Evolutionary conservation across 441 rosid species (phyloP).

Genomic region (Manihot esculenta): DNA sequence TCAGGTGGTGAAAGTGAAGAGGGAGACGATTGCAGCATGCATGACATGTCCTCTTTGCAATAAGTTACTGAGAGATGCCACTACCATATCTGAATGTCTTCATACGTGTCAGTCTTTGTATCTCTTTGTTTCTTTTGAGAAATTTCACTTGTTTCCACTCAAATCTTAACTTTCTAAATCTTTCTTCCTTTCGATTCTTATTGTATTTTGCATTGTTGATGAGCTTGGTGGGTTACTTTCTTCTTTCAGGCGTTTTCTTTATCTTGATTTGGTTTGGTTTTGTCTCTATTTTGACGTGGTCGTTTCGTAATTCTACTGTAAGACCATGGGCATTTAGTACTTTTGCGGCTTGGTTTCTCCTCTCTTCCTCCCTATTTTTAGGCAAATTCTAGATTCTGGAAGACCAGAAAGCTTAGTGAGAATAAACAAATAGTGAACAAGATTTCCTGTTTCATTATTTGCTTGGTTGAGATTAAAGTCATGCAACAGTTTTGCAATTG

Average conservation of each 20-base stretch:
- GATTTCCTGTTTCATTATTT: slow-evolving; percentile 10
- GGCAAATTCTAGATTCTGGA: neutral
- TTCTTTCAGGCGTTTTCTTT: slow-evolving; percentile 8
- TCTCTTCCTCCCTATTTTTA: neutral
- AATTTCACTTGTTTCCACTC: neutral
- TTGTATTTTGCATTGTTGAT: slow-evolving; percentile 18
- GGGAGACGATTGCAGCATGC: slow-evolving; percentile 71
- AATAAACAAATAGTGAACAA: neutral
- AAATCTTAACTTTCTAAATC: neutral
- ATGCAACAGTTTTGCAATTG: neutral
- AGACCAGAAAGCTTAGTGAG: neutral
- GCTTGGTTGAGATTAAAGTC: slow-evolving; percentile 7
- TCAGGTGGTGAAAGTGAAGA: slow-evolving; percentile 66
- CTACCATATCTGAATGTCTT: slow-evolving; percentile 87
- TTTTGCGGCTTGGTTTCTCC: neutral
- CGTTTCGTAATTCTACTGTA: slow-evolving; percentile 20
- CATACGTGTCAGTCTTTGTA: slow-evolving; percentile 69
- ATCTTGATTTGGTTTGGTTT: slow-evolving; percentile 26
- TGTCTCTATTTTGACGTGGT: slow-evolving; percentile 21
- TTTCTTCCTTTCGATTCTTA: slow-evolving; percentile 4
- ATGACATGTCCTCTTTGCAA: slow-evolving; percentile 78
- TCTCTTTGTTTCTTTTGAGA: no score
- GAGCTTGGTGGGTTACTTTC: slow-evolving; percentile 15
- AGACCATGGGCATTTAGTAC: slow-evolving; percentile 16
- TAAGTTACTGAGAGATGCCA: slow-evolving; percentile 62